Percentiles rank a stretch among this genome's conserved stretches.
Evolutionary conservation across 225 moss, liverwort and hornwort genomes (phyloP).

Genomic region (Bryoerythrophyllum caledonicum): DNA sequence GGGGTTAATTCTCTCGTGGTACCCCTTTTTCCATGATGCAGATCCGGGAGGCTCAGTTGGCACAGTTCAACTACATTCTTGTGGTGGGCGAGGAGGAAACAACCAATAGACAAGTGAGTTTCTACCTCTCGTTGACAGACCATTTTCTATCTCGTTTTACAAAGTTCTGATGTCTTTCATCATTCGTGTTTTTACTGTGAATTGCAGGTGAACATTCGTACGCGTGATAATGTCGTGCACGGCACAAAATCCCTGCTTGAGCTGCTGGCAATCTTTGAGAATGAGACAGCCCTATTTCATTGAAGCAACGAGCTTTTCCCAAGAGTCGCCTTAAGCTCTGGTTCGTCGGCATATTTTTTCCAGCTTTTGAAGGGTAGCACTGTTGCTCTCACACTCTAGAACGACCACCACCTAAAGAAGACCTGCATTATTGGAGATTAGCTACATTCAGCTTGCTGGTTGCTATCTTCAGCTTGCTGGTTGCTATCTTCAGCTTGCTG

Average conservation of each 20-base stretch:
- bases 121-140: not conserved
- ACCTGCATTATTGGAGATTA: conserved; percentile 7
- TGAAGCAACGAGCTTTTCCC: conserved; percentile 21
- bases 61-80: conserved; percentile 95
- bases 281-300: conserved; percentile 57
- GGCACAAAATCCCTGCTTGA: conserved; percentile 67
- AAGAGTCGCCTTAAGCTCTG: not conserved
- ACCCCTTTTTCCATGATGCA: conserved; percentile 26
- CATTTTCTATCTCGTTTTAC: not conserved
- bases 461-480: too few species aligned
- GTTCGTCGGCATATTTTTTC: conserved; percentile 7
- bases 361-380: not conserved
- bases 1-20: conserved; percentile 5
- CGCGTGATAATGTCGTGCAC: conserved; percentile 71
- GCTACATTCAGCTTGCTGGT: not conserved
- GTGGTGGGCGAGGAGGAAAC: conserved; percentile 91
- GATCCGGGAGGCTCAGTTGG: conserved; percentile 90
- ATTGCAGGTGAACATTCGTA: conserved; percentile 83
- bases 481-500: too few species aligned
- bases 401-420: not conserved
- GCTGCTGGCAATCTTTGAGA: conserved; percentile 67
- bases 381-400: conserved; percentile 8
- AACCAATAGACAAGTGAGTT: conserved; percentile 48
- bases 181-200: not conserved
- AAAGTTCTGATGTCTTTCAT: not conserved